A percentile compares a stretch with the other conserved stretches of the same genome.
phyloP scores from a whole-genome alignment of 129 eudicot species.

The Pittosporum tobira region DNA sequence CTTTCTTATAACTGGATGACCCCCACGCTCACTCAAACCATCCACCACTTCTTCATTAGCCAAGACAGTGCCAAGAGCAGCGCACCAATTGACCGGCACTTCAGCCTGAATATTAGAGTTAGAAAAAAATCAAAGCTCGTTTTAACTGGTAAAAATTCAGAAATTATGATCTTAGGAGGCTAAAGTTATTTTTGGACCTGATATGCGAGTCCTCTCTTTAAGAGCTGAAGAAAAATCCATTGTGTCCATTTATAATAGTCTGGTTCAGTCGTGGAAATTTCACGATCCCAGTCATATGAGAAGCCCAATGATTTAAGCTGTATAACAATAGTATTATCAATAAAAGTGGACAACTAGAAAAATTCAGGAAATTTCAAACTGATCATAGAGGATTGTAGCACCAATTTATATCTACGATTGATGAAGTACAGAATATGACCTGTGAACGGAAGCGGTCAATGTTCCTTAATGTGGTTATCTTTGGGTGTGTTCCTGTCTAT shows the following conservation, averaged over 20 bases:
- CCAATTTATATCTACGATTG: not conserved
- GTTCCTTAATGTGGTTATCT: conserved; percentile 66
- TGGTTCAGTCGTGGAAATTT: conserved; percentile 96
- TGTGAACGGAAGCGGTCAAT: conserved; percentile 80
- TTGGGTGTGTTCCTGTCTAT: conserved; percentile 98
- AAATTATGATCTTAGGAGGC: not conserved
- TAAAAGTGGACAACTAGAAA: not conserved
- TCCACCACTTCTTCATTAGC: conserved; percentile 98
- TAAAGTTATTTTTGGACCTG: conserved; percentile 40
- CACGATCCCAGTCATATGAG: conserved; percentile 98
- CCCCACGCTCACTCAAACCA: conserved; percentile 97
- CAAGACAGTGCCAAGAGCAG: conserved; percentile 95
- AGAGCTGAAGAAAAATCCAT: conserved; percentile 94
- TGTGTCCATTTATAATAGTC: conserved; percentile 98
- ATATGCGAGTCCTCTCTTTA: conserved; percentile 87
- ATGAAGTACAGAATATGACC: conserved; percentile 28
- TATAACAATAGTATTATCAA: conserved; percentile 18
- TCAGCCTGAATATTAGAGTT: conserved; percentile 53
- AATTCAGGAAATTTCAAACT: not conserved
- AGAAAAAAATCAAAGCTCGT: conserved; percentile 5
- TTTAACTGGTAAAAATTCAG: not conserved
- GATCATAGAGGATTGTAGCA: not conserved
- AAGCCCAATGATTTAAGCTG: conserved; percentile 97
- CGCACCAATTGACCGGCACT: conserved; percentile 99
- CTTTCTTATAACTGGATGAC: conserved; percentile 96